A percentile compares a stretch with the other conserved stretches of the same genome.
Evolutionary conservation across 495 filamentous ascomycete genomes (phyloP).

Genomic region (Penicillium salamii): DNA sequence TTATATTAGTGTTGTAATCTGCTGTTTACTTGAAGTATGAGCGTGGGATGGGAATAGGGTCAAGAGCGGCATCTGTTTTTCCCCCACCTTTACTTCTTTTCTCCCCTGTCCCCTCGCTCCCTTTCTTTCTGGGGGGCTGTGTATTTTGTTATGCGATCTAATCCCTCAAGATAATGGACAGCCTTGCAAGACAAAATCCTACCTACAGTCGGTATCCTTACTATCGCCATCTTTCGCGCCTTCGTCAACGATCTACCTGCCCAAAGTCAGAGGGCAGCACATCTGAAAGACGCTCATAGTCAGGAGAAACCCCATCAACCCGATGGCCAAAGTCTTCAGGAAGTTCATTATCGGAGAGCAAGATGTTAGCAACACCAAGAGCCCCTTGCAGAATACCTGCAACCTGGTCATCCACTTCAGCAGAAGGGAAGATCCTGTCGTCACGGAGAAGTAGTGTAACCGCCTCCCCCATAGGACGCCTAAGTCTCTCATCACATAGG

Average conservation of each 20-base stretch:
- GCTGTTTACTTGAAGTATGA: no score
- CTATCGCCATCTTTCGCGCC: no score
- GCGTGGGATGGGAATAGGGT: neutral
- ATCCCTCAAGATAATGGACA: no score
- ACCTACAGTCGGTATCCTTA: no score
- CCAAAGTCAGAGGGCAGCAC: neutral
- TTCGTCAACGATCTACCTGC: neutral
- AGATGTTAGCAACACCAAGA: neutral
- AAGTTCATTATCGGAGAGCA: neutral
- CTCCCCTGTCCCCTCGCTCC: no score
- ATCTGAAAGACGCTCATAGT: neutral
- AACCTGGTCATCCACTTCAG: neutral
- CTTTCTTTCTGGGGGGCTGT: no score
- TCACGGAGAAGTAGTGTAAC: neutral
- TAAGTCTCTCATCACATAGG: neutral
- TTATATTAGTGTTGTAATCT: neutral
- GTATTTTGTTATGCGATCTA: no score
- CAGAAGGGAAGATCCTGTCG: neutral
- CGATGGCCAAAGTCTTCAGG: neutral
- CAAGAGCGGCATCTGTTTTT: no score
- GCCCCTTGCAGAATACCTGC: neutral
- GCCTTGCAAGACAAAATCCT: no score
- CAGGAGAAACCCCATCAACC: neutral
- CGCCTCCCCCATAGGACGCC: neutral
- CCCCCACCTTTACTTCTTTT: no score